Base-by-base conservation (phyloP, 2,329 filamentous ascomycete species). In the Lecanicillium sp. region DNA sequence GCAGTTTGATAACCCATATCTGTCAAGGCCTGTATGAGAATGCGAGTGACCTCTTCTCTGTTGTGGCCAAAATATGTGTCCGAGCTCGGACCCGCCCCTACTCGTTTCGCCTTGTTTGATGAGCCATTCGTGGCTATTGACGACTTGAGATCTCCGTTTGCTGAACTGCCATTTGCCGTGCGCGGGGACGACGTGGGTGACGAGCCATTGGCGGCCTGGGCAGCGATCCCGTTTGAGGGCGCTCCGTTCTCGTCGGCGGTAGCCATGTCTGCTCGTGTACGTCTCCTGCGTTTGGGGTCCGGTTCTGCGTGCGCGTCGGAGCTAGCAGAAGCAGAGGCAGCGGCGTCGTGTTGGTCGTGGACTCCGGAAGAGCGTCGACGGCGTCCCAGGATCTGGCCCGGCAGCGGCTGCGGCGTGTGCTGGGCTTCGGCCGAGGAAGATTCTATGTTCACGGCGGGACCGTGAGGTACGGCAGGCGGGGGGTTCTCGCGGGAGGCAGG, bases 21-120 rank as follows among this genome's bases (percentile, higher is more conserved):
- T 20, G 83, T 80, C 54, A 98, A 70, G 29, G 90, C 87, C 67
- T 98, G 93, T 59, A 98, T 93, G 58, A 98, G 68, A 54, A 97
- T 86, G 46, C 93, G 78, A 5, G 91, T 95, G 37, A 97, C 85
- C 69, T 98, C 91, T 71, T 95, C 90, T 62, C 89, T 81, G 62
- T 93, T 81, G 62, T 97, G 91, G 15, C 90, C 90, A 60, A 83
- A 85, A 64, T 94, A 97, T 23, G 64, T 67, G 37, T 57, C 42
- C 2, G 59, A 53, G 11, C 51, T 54, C 26, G 52, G 51, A 17
- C 46, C 52, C 11, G 33, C 44, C 11, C 48, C 40, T 20, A 42
- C 50, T 42, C 48, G 52, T 49, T 59, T 62, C n/a, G 60, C 57
- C 26, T 59, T 58, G 41, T 54, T 63, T 11, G 73, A 66, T 32